Percentiles rank a stretch among this genome's conserved stretches.
Conservation (phyloP, 1,139 yeast genomes). For the Saccharomyces pastorianus region DNA sequence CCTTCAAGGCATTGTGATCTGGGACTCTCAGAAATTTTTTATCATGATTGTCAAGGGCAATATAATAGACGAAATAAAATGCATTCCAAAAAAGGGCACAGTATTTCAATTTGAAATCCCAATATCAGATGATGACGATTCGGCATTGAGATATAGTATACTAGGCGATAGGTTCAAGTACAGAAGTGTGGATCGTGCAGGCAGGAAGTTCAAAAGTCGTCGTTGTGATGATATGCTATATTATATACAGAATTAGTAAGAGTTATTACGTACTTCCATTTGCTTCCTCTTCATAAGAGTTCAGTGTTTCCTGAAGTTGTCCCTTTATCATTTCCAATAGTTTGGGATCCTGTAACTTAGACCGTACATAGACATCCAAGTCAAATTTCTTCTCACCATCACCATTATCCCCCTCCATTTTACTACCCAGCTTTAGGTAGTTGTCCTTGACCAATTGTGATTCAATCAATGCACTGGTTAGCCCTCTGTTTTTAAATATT, state of each 20-base stretch:
- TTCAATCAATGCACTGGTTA: conserved; percentile 30
- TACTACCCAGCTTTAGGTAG: conserved; percentile 18
- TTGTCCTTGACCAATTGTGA: conserved; percentile 26
- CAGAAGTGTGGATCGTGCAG: conserved; percentile 74
- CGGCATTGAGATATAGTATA: conserved; percentile 49
- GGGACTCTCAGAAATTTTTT: conserved; percentile 79
- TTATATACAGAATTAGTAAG: conserved; percentile 14
- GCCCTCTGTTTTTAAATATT: conserved; percentile 29
- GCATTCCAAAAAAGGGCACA: conserved; percentile 54
- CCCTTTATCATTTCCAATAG: conserved; percentile 13
- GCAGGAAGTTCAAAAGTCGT: conserved; percentile 77
- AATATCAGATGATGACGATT: conserved; percentile 25
- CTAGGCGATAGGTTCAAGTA: conserved; percentile 74
- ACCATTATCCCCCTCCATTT: conserved; percentile 16
- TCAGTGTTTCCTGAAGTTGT: conserved; percentile 6
- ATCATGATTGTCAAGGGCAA: conserved; percentile 52
- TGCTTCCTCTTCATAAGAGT: background rate
- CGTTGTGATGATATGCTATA: conserved; percentile 51
- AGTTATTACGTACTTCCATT: background rate
- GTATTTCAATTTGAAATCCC: conserved; percentile 50
- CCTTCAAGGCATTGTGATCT: conserved; percentile 65
- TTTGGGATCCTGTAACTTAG: conserved; percentile 16
- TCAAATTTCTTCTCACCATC: conserved; percentile 13
- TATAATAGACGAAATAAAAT: conserved; percentile 45
- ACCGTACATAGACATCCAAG: conserved; percentile 13